phyloP scores from a whole-genome alignment of 495 filamentous ascomycete species.

The Penicillium maclennaniae region DNA sequence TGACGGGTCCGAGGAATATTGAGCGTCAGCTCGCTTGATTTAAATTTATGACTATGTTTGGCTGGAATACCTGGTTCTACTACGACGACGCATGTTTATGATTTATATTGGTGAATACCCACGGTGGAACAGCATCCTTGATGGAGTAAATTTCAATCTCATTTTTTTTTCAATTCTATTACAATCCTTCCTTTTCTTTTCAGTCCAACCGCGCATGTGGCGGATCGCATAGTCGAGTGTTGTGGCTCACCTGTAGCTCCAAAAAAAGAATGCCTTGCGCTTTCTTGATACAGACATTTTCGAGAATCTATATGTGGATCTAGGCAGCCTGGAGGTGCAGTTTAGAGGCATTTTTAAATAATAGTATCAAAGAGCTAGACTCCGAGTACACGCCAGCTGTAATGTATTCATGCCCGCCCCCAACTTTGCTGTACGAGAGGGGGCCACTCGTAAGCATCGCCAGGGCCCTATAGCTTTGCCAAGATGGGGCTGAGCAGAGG shows the following conservation, averaged over 20 bases:
- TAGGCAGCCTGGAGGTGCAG: too few species aligned
- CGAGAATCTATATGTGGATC: too few species aligned
- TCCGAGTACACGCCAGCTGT: too few species aligned
- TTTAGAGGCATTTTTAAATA: too few species aligned
- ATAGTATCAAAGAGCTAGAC: too few species aligned
- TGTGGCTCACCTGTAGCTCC: too few species aligned
- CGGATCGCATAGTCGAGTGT: background rate
- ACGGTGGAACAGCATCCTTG: background rate
- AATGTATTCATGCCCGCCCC: background rate
- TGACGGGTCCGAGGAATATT: slow-evolving; percentile 36
- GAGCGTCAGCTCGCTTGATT: slow-evolving; percentile 40
- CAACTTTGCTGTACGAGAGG: too few species aligned
- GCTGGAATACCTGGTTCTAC: background rate
- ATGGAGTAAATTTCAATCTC: background rate
- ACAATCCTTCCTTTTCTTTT: background rate
- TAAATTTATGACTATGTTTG: background rate
- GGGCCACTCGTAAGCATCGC: too few species aligned
- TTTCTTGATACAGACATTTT: too few species aligned
- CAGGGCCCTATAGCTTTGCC: too few species aligned
- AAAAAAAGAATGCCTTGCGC: too few species aligned
- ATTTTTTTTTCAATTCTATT: background rate
- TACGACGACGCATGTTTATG: background rate
- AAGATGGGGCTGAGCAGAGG: too few species aligned
- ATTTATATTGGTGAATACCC: background rate
- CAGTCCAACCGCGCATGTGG: background rate